phyloP scores from a whole-genome alignment of 2,329 filamentous ascomycete genomes.

The Neofusicoccum umdonicola region DNA sequence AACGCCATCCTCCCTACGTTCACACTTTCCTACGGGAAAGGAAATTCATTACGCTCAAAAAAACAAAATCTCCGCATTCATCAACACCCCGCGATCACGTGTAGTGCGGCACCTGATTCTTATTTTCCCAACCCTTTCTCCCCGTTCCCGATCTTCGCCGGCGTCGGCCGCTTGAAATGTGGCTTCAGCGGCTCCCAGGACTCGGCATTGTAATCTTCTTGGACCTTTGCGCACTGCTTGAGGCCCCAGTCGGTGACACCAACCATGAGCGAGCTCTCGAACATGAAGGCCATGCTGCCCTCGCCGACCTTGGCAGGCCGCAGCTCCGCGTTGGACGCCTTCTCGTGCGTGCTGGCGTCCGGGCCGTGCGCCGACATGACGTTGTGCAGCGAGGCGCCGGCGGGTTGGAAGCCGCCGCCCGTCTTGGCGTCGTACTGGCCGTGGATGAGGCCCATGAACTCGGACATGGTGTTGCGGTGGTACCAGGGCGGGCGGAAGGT shows the following conservation, averaged over 20 bases:
- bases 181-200: conserved; percentile 65
- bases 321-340: conserved; percentile 55
- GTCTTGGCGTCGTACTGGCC: conserved; percentile 62
- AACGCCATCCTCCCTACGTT: no score
- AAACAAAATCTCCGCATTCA: no score
- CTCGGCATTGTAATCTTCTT: conserved; percentile 73
- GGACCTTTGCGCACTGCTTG: conserved; percentile 67
- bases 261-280: conserved; percentile 66
- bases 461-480: conserved; percentile 68
- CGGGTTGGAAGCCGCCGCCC: conserved; percentile 59
- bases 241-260: conserved; percentile 72
- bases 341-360: conserved; percentile 58
- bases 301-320: conserved; percentile 60
- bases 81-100: no score
- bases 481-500: conserved; percentile 73
- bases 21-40: no score
- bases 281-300: conserved; percentile 67
- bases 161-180: conserved; percentile 34
- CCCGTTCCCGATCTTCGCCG: neutral
- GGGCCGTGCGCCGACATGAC: conserved; percentile 71
- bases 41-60: no score
- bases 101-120: no score
- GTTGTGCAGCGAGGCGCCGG: conserved; percentile 66
- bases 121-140: neutral
- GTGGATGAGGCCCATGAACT: conserved; percentile 65